Conservation (phyloP, 441 rosid genomes). For the Gossypium lobatum region DNA sequence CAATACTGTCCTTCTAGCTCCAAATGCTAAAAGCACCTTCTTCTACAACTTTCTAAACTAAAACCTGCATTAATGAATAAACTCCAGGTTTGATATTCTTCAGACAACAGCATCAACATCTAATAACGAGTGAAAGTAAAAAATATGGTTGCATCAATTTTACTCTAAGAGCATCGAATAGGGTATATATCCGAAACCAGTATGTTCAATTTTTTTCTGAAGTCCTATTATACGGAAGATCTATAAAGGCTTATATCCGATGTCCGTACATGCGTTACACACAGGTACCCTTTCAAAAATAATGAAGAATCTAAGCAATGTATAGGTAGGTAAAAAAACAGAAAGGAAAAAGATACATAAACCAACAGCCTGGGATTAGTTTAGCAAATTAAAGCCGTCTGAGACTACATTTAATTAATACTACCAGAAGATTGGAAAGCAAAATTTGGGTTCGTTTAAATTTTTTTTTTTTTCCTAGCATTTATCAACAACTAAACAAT, state of each 20-base stretch:
- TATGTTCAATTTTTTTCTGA: too few relatives aligned
- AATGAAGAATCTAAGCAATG: too few relatives aligned
- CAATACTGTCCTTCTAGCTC: neutral
- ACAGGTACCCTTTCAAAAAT: too few relatives aligned
- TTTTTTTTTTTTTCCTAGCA: neutral
- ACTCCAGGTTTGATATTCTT: neutral
- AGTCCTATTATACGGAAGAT: too few relatives aligned
- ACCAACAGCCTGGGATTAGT: neutral
- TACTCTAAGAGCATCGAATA: too few relatives aligned
- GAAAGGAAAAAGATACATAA: neutral
- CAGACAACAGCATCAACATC: neutral
- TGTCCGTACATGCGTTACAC: too few relatives aligned
- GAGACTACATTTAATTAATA: neutral
- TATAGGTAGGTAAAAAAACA: too few relatives aligned
- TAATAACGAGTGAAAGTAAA: neutral
- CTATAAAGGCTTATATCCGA: too few relatives aligned
- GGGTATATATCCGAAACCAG: too few relatives aligned
- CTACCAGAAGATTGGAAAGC: neutral
- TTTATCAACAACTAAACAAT: conserved; percentile 8
- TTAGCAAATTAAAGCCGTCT: neutral
- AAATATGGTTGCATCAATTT: too few relatives aligned
- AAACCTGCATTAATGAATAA: conserved; percentile 15
- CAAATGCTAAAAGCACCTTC: neutral
- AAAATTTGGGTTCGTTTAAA: neutral
- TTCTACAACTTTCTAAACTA: conserved; percentile 3